These are phyloP conservation scores for Solanum clarkiae DNA, from an alignment of 257 asterid species.

Conservation along the genomic window DNA sequence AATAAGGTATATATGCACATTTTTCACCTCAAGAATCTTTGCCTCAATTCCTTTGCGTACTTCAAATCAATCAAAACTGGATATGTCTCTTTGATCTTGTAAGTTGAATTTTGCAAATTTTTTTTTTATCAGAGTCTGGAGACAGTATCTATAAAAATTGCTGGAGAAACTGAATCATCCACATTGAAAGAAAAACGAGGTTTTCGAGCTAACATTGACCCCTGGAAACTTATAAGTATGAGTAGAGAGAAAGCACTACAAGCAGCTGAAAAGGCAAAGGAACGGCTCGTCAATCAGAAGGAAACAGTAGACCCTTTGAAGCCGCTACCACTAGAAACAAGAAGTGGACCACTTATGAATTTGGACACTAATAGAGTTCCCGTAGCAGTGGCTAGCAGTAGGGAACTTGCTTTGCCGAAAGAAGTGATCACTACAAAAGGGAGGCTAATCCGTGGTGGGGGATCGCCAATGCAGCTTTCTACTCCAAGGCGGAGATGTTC, in stretches of 20 bases:
- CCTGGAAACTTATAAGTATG: conserved; percentile 83
- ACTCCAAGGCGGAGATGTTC: conserved; percentile 82
- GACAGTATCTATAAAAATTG: conserved; percentile 67
- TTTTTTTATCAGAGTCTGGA: conserved; percentile 34
- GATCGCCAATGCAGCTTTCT: conserved; percentile 46
- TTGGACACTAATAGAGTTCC: conserved; percentile 15
- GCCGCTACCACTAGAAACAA: conserved; percentile 72
- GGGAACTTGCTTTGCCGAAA: conserved; percentile 11
- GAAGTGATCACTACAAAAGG: conserved; percentile 23
- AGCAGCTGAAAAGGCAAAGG: conserved; percentile 69
- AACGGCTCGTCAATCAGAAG: conserved; percentile 38
- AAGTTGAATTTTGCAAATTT: background rate
- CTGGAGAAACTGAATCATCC: conserved; percentile 38
- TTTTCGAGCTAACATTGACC: conserved; percentile 79
- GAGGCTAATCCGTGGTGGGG: conserved; percentile 4
- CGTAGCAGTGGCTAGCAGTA: background rate
- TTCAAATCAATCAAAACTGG: background rate
- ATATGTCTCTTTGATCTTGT: background rate
- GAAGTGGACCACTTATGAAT: conserved; percentile 52
- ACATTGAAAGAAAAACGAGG: conserved; percentile 41
- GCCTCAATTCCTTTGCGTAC: background rate
- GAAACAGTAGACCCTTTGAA: conserved; percentile 15
- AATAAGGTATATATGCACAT: conserved; percentile 29
- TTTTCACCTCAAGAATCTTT: background rate
- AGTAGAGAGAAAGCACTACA: conserved; percentile 69